Conservation (phyloP, 495 filamentous ascomycete species). For the Copromyces sp. region DNA sequence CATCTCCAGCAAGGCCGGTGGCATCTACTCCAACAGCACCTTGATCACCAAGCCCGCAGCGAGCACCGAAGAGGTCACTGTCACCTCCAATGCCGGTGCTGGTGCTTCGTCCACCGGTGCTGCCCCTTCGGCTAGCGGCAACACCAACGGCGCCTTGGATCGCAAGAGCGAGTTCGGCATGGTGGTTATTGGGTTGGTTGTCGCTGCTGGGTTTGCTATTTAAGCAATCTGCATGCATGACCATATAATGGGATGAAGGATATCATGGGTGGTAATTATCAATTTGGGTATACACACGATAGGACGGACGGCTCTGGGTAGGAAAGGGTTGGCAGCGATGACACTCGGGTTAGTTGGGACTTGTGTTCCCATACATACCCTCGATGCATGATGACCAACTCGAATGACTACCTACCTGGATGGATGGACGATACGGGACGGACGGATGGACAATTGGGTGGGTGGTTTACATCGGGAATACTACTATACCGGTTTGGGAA, state of each 20-base stretch:
- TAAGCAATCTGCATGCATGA: conserved; percentile 11
- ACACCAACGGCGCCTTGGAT: not conserved
- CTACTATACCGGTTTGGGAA: not conserved
- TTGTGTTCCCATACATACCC: not conserved
- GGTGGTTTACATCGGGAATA: not conserved
- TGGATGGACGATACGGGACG: not conserved
- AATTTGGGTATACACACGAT: not conserved
- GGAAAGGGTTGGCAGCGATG: not conserved
- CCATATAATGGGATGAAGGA: not conserved
- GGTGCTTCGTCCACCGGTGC: not conserved
- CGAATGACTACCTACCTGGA: not conserved
- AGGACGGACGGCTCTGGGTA: too few species aligned
- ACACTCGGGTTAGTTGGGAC: not conserved
- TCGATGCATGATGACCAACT: not conserved
- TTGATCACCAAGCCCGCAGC: not conserved
- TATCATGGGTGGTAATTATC: not conserved
- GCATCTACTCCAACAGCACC: not conserved
- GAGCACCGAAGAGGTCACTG: not conserved
- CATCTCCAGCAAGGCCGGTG: not conserved
- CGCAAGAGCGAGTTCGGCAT: conserved; percentile 8
- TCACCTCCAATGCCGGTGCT: not conserved
- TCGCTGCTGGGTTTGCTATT: conserved; percentile 26
- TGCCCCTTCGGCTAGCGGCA: not conserved
- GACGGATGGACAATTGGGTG: not conserved
- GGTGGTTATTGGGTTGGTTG: conserved; percentile 15